phyloP scores from a whole-genome alignment of 805 yeast species.

The Zygosaccharomyces pseudorouxii region DNA sequence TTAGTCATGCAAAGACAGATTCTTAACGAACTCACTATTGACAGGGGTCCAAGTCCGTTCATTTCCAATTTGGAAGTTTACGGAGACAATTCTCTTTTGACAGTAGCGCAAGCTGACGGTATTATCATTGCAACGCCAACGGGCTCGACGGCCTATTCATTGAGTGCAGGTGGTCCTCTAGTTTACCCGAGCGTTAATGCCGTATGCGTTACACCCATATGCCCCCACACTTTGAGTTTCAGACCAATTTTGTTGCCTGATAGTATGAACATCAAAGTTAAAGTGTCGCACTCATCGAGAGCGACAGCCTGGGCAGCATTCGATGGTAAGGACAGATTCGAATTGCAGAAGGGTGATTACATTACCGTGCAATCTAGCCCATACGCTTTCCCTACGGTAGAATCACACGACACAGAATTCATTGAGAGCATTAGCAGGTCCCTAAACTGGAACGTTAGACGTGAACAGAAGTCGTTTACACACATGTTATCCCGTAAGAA shows the following conservation, averaged over 20 bases:
- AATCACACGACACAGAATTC: conserved; percentile 66
- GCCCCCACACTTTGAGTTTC: conserved; percentile 92
- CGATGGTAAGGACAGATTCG: conserved; percentile 87
- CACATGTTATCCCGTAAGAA: conserved; percentile 56
- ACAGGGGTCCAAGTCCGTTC: conserved; percentile 91
- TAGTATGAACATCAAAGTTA: conserved; percentile 78
- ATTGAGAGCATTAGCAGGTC: conserved; percentile 82
- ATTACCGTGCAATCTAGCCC: conserved; percentile 81
- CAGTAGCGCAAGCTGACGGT: conserved; percentile 94
- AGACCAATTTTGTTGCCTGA: conserved; percentile 91
- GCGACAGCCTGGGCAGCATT: conserved; percentile 96
- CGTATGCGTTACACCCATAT: conserved; percentile 88
- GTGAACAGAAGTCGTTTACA: conserved; percentile 76
- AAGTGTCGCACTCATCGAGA: conserved; percentile 76
- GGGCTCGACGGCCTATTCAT: conserved; percentile 92
- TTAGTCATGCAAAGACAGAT: conserved; percentile 63
- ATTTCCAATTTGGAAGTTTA: conserved; percentile 84
- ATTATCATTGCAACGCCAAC: conserved; percentile 91
- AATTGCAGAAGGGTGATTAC: conserved; percentile 76
- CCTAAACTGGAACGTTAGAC: conserved; percentile 90
- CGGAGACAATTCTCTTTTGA: conserved; percentile 79
- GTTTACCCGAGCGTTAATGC: conserved; percentile 95
- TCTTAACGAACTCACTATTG: conserved; percentile 83
- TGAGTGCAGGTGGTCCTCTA: conserved; percentile 92
- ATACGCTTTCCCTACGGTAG: conserved; percentile 91